Evolutionary conservation across 1,284 basidiomycete species (phyloP).

Genomic region (Mycosarcoma mackinlayi): DNA sequence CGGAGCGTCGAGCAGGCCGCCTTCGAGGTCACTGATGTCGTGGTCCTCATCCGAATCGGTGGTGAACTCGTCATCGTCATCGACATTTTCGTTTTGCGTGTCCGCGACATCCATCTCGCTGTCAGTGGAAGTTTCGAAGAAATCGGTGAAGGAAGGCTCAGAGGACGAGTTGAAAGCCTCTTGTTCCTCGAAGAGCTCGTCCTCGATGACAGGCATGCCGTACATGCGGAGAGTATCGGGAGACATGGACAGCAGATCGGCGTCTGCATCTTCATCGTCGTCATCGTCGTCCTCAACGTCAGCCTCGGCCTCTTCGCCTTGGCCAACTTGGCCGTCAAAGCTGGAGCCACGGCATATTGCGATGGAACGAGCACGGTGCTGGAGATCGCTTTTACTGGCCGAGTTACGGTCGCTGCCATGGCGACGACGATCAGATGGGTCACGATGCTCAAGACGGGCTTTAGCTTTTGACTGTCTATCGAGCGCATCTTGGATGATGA

Average conservation of each 20-base stretch:
- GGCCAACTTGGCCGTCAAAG: constrained; percentile 4
- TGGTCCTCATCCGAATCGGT: constrained; percentile 53
- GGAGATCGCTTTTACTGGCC: constrained; percentile 37
- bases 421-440: constrained; percentile 31
- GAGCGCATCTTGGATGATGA: constrained; percentile 63
- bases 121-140: constrained; percentile 62
- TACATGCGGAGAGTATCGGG: constrained; percentile 57
- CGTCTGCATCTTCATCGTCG: constrained; percentile 33
- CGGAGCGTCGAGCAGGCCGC: constrained; percentile 52
- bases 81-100: constrained; percentile 42
- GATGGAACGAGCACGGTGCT: constrained; percentile 38
- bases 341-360: constrained; percentile 24
- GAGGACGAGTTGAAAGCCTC: constrained; percentile 64
- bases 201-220: constrained; percentile 52
- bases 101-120: constrained; percentile 33
- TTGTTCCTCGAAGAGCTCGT: constrained; percentile 64
- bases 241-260: constrained; percentile 52
- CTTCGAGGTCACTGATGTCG: constrained; percentile 63
- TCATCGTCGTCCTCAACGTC: constrained; percentile 41
- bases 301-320: constrained; percentile 37
- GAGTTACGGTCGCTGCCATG: constrained; percentile 33
- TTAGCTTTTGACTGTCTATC: constrained; percentile 41
- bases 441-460: constrained; percentile 35
- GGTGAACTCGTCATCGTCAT: constrained; percentile 57
- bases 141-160: constrained; percentile 67